Base-by-base conservation (phyloP, 345 rosid species). In the Erysimum cheiranthoides region DNA sequence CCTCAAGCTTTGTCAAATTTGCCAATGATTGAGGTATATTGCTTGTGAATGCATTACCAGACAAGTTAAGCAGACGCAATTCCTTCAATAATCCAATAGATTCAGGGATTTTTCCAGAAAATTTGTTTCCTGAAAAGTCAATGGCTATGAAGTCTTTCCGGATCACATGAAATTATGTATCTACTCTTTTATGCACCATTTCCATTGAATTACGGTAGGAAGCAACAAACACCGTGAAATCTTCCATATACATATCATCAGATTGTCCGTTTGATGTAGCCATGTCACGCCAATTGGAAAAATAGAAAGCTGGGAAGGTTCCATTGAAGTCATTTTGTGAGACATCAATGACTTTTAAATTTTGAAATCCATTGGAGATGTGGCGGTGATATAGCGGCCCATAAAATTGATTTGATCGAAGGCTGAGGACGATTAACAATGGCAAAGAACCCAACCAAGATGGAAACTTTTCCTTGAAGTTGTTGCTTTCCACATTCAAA, bases 321-420 rank as follows among this genome's bases (percentile, higher is more conserved):
- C 79, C 81, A 10, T 0, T 36, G 12, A 85, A 85, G 3, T 71
- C 3, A 60, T 85, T 87, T 1, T 34, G 14, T 51, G 87, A 76
- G 18, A 84, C 8, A 42, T 86, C 90, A 0, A 85, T 66, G 34
- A 88, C 72, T 25, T 74, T 85, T 66, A 84, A 79, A 66, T 0
- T 59, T 12, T 38, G 50, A 84, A 86, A 84, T 1, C 42, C 45
- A 9, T 12, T n/a, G 0, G 31, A 3, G 10, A 0, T 2, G 0
- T 8, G 3, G 2, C 3, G 21, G 66, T 83, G 72, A n/a, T 27
- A 51, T 40, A 88, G 32, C 2, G 1, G 2, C 1, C 88, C 84
- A 0, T 73, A 12, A 56, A 88, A 84, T 2, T 39, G 10, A 38
- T 84, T 86, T 3, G 81, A 73, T 12, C 84, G 74, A 46, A 86